These are phyloP conservation scores for Talaromyces marneffei DNA, from an alignment of 2,329 filamentous ascomycete species.

Conservation along the genomic window DNA sequence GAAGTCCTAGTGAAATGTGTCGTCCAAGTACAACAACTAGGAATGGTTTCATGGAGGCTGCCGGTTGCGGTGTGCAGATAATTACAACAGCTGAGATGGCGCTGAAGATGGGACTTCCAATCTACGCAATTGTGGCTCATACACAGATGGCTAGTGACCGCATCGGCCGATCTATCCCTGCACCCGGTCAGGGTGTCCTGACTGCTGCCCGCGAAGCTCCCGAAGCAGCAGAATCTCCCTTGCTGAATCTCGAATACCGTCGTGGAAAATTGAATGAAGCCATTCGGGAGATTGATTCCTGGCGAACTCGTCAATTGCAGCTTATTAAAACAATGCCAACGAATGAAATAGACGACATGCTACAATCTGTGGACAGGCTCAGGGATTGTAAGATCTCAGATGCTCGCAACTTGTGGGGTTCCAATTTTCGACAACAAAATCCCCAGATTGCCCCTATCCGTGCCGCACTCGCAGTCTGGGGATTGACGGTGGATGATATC, in stretches of 20 bases:
- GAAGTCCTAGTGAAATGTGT: conserved; percentile 91
- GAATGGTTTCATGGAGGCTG: conserved; percentile 98
- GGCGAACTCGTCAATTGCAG: not conserved
- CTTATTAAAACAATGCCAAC: not conserved
- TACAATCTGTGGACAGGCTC: conserved; percentile 45
- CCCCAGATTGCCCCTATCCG: conserved; percentile 87
- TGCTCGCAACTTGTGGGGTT: conserved; percentile 83
- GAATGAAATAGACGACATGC: not conserved
- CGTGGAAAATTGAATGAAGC: conserved; percentile 88
- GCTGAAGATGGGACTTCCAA: conserved; percentile 96
- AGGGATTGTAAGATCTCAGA: conserved; percentile 77
- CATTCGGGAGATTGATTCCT: conserved; percentile 49
- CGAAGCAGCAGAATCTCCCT: conserved; percentile 86
- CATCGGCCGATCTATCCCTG: conserved; percentile 94
- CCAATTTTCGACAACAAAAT: conserved; percentile 98
- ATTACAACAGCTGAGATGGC: conserved; percentile 97
- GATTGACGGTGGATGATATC: conserved; percentile 92
- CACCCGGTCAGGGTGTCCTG: conserved; percentile 92
- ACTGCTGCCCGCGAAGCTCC: conserved; percentile 88
- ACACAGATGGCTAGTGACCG: conserved; percentile 97
- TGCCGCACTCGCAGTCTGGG: conserved; percentile 94
- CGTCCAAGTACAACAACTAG: conserved; percentile 92
- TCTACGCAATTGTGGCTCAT: conserved; percentile 87
- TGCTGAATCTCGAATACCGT: conserved; percentile 95
- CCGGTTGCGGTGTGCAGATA: conserved; percentile 95